Evolutionary conservation across 2,329 filamentous ascomycete genomes (phyloP), one percentile per base, ranked within the genome.

Genomic region (Neofusicoccum sp.): DNA sequence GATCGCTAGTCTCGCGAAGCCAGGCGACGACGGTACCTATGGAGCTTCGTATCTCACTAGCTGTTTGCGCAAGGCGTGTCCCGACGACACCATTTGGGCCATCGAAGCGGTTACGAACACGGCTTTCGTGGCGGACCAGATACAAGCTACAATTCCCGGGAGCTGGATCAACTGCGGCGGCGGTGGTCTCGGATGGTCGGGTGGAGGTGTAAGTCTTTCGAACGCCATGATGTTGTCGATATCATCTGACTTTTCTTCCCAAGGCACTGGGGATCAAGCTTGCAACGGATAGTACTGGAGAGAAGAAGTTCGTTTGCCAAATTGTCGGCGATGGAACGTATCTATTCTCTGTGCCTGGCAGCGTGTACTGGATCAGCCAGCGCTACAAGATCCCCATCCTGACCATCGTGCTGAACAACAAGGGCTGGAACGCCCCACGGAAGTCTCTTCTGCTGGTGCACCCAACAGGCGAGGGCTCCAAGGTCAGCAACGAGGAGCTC

Each of bases 141-240:
- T 95, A 6, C 87, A 87, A 69, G 83, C 87, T 2, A 87, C 83
- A 0, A 71, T 86, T 0, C 90, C 91, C 0, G 89, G 90, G 0
- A 87, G 86, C 0, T 93, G 89, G 89, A 86, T 94, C 70, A 93
- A 93, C 73, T 93, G 90, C 71, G 91, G 91, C 1, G 91, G 89
- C 0, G 91, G 90, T 12, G 91, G 91, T 2, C 85, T 94, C 0
- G 91, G 91, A 1, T 94, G 91, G 91, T 90, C 87, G 9, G 91
- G 90, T 12, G 91, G 91, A 12, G 91, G 69, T 33, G 65, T 66
- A 61, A 39, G 65, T 61, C 22, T 11, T 22, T 48, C 56, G 80
- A 8, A 7, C n/a, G 31, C 11, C 14, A 29, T 29, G 8, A 4
- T 9, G 2, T 4, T 47, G 9, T 34, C 11, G 29, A 12, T 36